These are phyloP conservation scores for Floccularia luteovirens DNA, from an alignment of 768 basidiomycete genomes.

Conservation along the genomic window DNA sequence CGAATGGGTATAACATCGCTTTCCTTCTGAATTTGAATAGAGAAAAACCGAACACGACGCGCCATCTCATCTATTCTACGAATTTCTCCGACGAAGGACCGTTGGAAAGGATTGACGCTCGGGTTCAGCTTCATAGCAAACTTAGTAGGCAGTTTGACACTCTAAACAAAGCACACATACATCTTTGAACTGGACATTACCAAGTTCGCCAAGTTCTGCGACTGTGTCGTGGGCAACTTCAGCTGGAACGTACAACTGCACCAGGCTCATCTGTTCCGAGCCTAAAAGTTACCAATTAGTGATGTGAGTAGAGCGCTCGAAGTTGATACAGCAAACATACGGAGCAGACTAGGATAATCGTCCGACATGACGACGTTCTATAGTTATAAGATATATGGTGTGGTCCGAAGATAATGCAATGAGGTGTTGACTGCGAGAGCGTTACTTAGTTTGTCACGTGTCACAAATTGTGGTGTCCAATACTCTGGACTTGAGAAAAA, in stretches of 20 bases:
- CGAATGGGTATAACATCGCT: constrained; percentile 77
- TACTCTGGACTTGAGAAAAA: too few relatives aligned
- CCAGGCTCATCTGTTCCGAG: constrained; percentile 97
- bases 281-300: constrained; percentile 33
- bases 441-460: too few relatives aligned
- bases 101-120: constrained; percentile 93
- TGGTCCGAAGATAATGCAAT: too few relatives aligned
- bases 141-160: neutral
- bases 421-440: too few relatives aligned
- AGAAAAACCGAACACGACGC: constrained; percentile 88
- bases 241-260: constrained; percentile 93
- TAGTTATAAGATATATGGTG: too few relatives aligned
- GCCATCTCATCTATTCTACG: constrained; percentile 95
- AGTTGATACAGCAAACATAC: constrained; percentile 34
- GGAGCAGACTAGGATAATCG: constrained; percentile 80
- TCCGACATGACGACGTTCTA: constrained; percentile 44
- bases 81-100: constrained; percentile 95
- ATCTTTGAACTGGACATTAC: constrained; percentile 96
- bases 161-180: constrained; percentile 33
- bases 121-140: constrained; percentile 70
- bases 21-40: constrained; percentile 79
- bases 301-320: constrained; percentile 7
- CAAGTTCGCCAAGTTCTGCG: constrained; percentile 90
- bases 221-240: constrained; percentile 98
- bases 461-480: too few relatives aligned